Percentiles rank a stretch among this genome's conserved stretches.
Conservation (phyloP, 257 asterid species). For the Solanum tacnaense region DNA sequence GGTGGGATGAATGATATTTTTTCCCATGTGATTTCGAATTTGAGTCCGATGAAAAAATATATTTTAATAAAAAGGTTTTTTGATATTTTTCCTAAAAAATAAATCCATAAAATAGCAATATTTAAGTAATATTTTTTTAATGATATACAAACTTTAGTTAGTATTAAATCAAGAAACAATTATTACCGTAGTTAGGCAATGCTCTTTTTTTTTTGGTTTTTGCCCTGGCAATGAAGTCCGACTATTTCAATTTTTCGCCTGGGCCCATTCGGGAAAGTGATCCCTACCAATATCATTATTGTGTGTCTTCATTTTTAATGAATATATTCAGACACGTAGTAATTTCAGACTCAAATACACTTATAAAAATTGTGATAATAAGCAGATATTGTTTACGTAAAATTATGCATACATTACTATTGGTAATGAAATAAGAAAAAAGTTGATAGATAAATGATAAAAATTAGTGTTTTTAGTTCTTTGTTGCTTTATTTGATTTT, state of each 20-base stretch:
- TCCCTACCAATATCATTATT: background rate
- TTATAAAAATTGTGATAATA: too few species aligned
- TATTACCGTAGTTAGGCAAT: background rate
- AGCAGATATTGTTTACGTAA: too few species aligned
- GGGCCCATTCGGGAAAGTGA: accelerated
- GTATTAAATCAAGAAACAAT: background rate
- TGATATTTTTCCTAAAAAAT: background rate
- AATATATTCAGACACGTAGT: background rate
- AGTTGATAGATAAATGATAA: too few species aligned
- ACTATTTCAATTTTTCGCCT: background rate
- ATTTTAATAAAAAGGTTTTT: background rate
- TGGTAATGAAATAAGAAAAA: too few species aligned
- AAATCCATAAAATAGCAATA: background rate
- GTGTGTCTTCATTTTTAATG: background rate
- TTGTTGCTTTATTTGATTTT: too few species aligned
- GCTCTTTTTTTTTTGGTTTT: too few species aligned
- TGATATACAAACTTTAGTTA: background rate
- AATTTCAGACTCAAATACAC: background rate
- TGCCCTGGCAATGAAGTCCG: too few species aligned
- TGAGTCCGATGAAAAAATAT: background rate
- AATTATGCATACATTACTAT: too few species aligned
- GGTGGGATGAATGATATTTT: background rate
- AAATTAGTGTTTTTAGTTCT: too few species aligned
- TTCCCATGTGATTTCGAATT: background rate
- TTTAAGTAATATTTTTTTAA: background rate